These are phyloP conservation scores for Podaxis mareebaensis DNA, from an alignment of 768 basidiomycete genomes.

Conservation along the genomic window DNA sequence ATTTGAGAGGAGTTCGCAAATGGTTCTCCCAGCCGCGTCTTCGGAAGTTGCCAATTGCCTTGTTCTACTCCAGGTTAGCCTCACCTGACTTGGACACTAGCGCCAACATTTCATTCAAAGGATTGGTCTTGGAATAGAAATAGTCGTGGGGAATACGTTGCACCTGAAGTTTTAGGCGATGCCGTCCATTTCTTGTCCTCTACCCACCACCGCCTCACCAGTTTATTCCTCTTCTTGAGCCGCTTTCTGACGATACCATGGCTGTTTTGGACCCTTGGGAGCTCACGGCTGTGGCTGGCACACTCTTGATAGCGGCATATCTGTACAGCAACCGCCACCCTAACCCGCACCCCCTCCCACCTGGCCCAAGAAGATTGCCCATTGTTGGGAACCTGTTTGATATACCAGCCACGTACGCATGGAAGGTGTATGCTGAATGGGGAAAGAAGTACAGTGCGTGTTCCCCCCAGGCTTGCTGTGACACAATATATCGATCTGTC, in stretches of 20 bases:
- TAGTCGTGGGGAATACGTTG: no score
- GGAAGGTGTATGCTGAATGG: constrained; percentile 45
- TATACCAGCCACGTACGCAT: constrained; percentile 41
- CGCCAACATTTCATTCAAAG: no score
- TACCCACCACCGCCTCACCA: background rate
- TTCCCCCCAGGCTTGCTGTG: background rate
- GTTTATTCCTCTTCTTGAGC: background rate
- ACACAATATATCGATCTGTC: background rate
- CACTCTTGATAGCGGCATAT: background rate
- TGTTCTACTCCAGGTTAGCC: no score
- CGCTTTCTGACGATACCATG: background rate
- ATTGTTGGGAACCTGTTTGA: constrained; percentile 45
- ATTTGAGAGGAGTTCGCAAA: no score
- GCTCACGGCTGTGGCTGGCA: background rate
- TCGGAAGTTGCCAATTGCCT: no score
- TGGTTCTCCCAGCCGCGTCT: no score
- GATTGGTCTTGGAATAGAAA: no score
- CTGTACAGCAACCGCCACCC: background rate
- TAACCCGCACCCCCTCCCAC: constrained; percentile 28
- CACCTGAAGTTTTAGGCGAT: background rate
- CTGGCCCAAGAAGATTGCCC: constrained; percentile 43
- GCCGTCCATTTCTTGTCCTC: background rate
- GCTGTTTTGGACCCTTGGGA: background rate
- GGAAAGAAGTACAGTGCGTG: constrained; percentile 37
- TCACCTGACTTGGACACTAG: no score